These are phyloP conservation scores for Moelleriella libera DNA, from an alignment of 2,329 filamentous ascomycete genomes.

Conservation along the genomic window DNA sequence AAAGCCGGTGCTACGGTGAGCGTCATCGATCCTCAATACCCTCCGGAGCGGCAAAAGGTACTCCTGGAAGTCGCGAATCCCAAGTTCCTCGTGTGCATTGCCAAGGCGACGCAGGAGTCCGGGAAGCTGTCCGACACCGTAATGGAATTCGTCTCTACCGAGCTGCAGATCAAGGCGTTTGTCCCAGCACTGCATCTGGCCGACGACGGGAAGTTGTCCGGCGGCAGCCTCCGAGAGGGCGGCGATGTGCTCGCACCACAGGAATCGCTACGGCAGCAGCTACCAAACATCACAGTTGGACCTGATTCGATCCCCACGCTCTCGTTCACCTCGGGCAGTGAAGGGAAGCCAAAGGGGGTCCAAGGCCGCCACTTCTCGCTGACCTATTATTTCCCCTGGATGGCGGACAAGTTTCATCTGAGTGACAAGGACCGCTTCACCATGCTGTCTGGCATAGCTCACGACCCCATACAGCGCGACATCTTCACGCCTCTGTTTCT, in stretches of 20 bases:
- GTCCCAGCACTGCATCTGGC: conserved; percentile 60
- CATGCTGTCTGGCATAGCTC: conserved; percentile 72
- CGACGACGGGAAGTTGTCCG: conserved; percentile 58
- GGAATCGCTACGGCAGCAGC: conserved; percentile 32
- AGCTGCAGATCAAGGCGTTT: conserved; percentile 57
- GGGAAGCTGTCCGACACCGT: conserved; percentile 28
- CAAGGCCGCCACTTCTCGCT: conserved; percentile 76
- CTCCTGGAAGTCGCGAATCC: conserved; percentile 72
- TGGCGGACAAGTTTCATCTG: conserved; percentile 70
- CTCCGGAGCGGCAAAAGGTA: conserved; percentile 24
- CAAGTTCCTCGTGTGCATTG: conserved; percentile 51
- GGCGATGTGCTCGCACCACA: conserved; percentile 50
- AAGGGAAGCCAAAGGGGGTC: conserved; percentile 76
- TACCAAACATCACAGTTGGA: conserved; percentile 64
- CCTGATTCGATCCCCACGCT: conserved; percentile 74
- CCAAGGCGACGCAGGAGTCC: conserved; percentile 43
- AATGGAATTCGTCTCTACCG: conserved; percentile 53
- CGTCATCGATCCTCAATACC: conserved; percentile 53
- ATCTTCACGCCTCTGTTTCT: conserved; percentile 87
- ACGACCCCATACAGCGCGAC: conserved; percentile 54
- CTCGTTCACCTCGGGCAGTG: conserved; percentile 58
- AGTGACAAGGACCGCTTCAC: conserved; percentile 64
- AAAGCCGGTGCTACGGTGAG: conserved; percentile 47
- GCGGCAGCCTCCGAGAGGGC: conserved; percentile 46
- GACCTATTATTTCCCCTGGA: conserved; percentile 84